Base-by-base conservation (phyloP, 352 stramenopile genomes). In the Phytopythium helicoides region DNA sequence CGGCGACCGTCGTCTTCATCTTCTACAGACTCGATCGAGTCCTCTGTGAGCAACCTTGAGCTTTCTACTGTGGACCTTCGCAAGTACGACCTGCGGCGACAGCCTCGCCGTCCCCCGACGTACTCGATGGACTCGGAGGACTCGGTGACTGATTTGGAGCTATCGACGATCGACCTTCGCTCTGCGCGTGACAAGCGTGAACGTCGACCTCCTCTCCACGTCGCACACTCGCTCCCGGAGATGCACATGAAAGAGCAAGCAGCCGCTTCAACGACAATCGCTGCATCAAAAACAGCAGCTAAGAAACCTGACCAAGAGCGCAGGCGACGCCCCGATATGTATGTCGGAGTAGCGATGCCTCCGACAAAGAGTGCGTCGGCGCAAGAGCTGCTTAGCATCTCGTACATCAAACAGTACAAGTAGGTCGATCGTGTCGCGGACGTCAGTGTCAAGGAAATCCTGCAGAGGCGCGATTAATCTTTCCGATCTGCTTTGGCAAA, bases 131-230 rank as follows among this genome's bases (percentile, higher is more conserved):
- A 51, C 45, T 51, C 23, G 16, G 38, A 33, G 5, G 36, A 40
- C 45, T 51, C 28, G 35, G 6, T 33, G 1, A n/a, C 18, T 26
- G 41, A 68, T 6, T 16, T 47, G 26, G 49, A 66, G 10, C 36
- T 55, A 5, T 46, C 58, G 15, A 49, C 41, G 1, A 47, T 53
- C 7, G 50, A 72, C 10, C 21, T 60, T 12, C 52, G 60, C 47
- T 56, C 19, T 25, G 7, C 46, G 45, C 28, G 22, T 52, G 15
- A 42, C 28, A 33, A 9, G 6, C 15, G 12, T 7, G 46, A 41
- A 56, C 49, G 12, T 57, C 59, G 11, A 47, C 39, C 6, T 56
- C 56, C 31, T 50, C 46, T 15, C 53, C 54, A 51, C 28, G 57
- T 41, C 8, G n/a, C 15, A 9, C 15, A n/a, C 15, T 41, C 36